Conservation (phyloP, 2,329 filamentous ascomycete species). For the Fusarium miscanthi region DNA sequence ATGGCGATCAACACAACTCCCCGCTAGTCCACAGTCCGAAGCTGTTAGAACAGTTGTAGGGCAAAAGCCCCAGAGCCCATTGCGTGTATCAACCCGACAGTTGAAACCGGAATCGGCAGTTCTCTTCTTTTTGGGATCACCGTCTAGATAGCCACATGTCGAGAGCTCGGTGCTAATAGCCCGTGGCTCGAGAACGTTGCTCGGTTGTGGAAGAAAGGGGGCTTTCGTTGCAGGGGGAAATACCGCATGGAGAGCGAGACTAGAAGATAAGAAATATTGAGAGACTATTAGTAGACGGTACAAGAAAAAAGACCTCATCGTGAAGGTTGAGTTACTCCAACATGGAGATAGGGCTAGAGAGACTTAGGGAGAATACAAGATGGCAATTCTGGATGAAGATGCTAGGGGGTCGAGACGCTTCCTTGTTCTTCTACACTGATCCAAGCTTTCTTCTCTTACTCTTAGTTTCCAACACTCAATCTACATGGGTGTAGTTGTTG, state of each 20-base stretch:
- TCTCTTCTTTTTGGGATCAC: constrained; percentile 44
- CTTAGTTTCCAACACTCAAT: background rate
- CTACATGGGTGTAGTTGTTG: constrained; percentile 8
- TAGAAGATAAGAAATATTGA: background rate
- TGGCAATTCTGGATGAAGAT: background rate
- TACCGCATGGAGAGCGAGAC: background rate
- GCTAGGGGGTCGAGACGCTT: background rate
- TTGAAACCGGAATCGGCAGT: constrained; percentile 50
- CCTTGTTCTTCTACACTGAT: background rate
- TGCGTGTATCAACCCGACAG: constrained; percentile 50
- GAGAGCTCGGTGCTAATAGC: constrained; percentile 38
- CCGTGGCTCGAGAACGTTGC: background rate
- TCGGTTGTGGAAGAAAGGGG: background rate
- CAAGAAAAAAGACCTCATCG: background rate
- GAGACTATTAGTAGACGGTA: background rate
- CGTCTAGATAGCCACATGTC: constrained; percentile 49
- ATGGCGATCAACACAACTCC: constrained; percentile 49
- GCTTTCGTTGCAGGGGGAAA: background rate
- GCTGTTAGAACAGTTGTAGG: constrained; percentile 50
- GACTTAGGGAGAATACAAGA: background rate
- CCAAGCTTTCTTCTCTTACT: background rate
- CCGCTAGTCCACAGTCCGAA: constrained; percentile 53
- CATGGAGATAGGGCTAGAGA: too few species aligned
- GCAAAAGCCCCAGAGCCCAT: constrained; percentile 55
- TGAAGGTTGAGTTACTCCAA: background rate